A percentile compares a stretch with the other conserved stretches of the same genome.
phyloP scores from a whole-genome alignment of 371 early-diverging fungal genomes.

The Rhizomucor miehei region DNA sequence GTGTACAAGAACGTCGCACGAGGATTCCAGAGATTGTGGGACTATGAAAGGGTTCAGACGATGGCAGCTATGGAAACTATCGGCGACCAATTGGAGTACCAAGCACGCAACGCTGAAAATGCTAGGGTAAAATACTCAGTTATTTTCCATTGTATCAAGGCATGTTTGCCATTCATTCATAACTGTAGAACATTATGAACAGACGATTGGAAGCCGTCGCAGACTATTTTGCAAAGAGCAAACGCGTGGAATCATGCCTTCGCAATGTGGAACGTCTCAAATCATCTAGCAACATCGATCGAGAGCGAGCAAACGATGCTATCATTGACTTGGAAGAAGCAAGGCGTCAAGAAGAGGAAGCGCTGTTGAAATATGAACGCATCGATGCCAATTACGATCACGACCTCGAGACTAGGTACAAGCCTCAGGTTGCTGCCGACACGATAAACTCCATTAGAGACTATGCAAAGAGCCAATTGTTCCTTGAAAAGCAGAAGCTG shows the following conservation, averaged over 20 bases:
- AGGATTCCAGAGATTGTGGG: slow-evolving; percentile 25
- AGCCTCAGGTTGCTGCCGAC: slow-evolving; percentile 21
- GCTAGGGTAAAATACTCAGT: slow-evolving; percentile 19
- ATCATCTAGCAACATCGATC: slow-evolving; percentile 37
- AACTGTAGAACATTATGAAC: slow-evolving; percentile 25
- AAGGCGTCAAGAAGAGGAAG: slow-evolving; percentile 22
- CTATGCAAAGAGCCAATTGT: slow-evolving; percentile 37
- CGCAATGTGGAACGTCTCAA: slow-evolving; percentile 37
- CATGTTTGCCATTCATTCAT: background rate
- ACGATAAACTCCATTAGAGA: slow-evolving; percentile 24
- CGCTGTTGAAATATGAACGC: slow-evolving; percentile 25
- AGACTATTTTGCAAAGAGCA: slow-evolving; percentile 30
- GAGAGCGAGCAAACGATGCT: slow-evolving; percentile 33
- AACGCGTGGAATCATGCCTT: slow-evolving; percentile 32
- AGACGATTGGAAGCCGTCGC: slow-evolving; percentile 24
- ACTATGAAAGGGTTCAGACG: slow-evolving; percentile 26
- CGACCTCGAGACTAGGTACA: slow-evolving; percentile 33
- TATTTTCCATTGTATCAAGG: background rate
- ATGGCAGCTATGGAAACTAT: slow-evolving; percentile 27
- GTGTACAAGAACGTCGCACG: slow-evolving; percentile 32
- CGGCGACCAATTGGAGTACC: slow-evolving; percentile 28
- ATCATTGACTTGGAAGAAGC: slow-evolving; percentile 39
- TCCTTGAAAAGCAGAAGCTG: slow-evolving; percentile 37
- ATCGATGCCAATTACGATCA: slow-evolving; percentile 27
- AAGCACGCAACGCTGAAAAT: slow-evolving; percentile 27